These are phyloP conservation scores for Cerioporus squamosus DNA, from an alignment of 1,284 basidiomycete genomes.

Conservation along the genomic window DNA sequence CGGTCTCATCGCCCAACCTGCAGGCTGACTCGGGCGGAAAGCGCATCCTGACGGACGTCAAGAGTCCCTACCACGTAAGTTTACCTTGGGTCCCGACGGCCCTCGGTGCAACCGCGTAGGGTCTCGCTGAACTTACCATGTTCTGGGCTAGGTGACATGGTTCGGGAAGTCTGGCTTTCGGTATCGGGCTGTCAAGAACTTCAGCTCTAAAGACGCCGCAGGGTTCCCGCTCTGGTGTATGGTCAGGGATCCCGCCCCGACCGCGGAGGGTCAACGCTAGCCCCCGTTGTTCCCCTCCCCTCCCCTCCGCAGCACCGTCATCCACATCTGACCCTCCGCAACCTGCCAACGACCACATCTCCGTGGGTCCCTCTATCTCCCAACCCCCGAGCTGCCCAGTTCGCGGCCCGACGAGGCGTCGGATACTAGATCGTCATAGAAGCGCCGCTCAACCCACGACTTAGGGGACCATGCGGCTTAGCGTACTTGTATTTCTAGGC, in stretches of 20 bases:
- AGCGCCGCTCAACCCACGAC: not conserved
- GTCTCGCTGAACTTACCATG: too few relatives aligned
- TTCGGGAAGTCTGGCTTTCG: slow-evolving; percentile 29
- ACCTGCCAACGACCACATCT: not conserved
- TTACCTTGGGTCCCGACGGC: not conserved
- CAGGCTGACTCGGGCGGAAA: slow-evolving; percentile 25
- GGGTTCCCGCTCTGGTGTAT: slow-evolving; percentile 36
- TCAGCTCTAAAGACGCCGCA: slow-evolving; percentile 24
- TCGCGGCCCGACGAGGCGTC: not conserved
- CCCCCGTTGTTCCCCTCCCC: too few relatives aligned
- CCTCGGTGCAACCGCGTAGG: too few relatives aligned
- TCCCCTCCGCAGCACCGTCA: not conserved
- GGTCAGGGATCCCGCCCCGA: slow-evolving; percentile 23
- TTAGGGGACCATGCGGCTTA: not conserved
- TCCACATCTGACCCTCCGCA: too few relatives aligned
- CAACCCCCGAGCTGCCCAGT: not conserved
- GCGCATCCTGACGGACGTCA: slow-evolving; percentile 26
- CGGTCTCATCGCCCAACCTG: not conserved
- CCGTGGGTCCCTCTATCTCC: not conserved
- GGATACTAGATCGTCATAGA: not conserved
- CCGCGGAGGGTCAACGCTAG: not conserved
- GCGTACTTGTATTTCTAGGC: not conserved
- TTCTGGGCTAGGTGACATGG: slow-evolving; percentile 26
- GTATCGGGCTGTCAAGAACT: slow-evolving; percentile 34
- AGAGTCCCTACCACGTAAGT: slow-evolving; percentile 29